phyloP scores from a whole-genome alignment of 2,329 filamentous ascomycete genomes.

The Raffaelea albimanens region DNA sequence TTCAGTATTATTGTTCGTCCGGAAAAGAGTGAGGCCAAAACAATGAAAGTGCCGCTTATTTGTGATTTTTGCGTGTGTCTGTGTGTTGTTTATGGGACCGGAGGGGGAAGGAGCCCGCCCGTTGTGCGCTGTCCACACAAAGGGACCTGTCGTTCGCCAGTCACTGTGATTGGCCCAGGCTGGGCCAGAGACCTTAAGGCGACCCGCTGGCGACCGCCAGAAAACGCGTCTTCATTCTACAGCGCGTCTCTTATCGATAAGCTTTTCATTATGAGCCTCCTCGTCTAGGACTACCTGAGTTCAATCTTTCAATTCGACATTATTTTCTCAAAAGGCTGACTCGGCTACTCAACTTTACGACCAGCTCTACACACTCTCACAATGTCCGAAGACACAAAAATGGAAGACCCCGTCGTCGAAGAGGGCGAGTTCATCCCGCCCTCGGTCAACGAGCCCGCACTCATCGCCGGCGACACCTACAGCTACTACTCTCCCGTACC shows the following conservation, averaged over 20 bases:
- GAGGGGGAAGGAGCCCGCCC: not conserved
- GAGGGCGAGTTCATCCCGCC: constrained; percentile 52
- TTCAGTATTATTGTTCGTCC: no score
- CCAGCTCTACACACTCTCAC: not conserved
- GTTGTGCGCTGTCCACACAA: not conserved
- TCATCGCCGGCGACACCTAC: constrained; percentile 60
- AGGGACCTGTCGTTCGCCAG: not conserved
- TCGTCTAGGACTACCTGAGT: not conserved
- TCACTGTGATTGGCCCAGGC: not conserved
- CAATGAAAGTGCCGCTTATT: no score
- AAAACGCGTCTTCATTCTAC: no score
- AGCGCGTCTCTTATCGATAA: not conserved
- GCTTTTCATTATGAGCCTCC: not conserved
- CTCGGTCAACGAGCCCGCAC: constrained; percentile 47
- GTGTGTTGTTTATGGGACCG: not conserved
- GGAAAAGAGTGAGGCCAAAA: no score
- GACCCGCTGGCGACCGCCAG: no score
- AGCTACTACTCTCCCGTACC: constrained; percentile 64
- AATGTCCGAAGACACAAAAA: constrained; percentile 25
- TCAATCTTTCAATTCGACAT: not conserved
- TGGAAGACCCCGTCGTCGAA: constrained; percentile 20
- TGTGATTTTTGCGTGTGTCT: no score
- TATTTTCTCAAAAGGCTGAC: not conserved
- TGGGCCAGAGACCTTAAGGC: no score
- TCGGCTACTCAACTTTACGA: no score